phyloP scores from a whole-genome alignment of 2,329 filamentous ascomycete genomes.

The Neodidymelliopsis sp. region DNA sequence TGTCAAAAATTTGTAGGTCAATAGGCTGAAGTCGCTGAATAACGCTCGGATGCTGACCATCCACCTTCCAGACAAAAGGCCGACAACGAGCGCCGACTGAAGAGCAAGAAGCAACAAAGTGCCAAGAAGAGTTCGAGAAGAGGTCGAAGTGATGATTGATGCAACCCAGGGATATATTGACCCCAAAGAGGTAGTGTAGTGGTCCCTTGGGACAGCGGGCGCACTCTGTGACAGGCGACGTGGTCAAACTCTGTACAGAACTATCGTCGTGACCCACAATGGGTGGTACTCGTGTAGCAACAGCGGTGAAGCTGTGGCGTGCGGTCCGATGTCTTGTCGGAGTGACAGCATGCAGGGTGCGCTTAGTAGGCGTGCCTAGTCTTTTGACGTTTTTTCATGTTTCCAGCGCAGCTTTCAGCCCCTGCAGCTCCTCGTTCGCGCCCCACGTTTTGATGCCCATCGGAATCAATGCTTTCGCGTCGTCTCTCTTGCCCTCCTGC shows the following conservation, averaged over 20 bases:
- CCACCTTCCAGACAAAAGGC: slow-evolving; percentile 59
- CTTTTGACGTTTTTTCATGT: slow-evolving; percentile 18
- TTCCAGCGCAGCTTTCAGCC: slow-evolving; percentile 32
- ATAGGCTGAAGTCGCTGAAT: slow-evolving; percentile 5
- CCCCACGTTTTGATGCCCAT: slow-evolving; percentile 40
- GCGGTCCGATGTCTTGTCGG: slow-evolving; percentile 24
- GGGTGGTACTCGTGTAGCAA: slow-evolving; percentile 23
- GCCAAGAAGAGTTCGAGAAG: slow-evolving; percentile 66
- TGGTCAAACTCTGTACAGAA: slow-evolving; percentile 22
- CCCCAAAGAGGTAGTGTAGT: slow-evolving; percentile 15
- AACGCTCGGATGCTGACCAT: slow-evolving; percentile 29
- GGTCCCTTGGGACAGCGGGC: slow-evolving; percentile 4
- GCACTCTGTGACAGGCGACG: slow-evolving; percentile 27
- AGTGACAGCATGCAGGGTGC: slow-evolving; percentile 26
- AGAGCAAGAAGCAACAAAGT: slow-evolving; percentile 67
- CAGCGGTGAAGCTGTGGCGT: slow-evolving; percentile 31
- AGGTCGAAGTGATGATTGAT: slow-evolving; percentile 46
- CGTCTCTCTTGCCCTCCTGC: slow-evolving; percentile 36
- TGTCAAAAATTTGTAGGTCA: slow-evolving; percentile 61
- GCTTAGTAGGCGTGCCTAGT: slow-evolving; percentile 28
- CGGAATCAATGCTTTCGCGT: slow-evolving; percentile 37
- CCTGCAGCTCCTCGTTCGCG: slow-evolving; percentile 38
- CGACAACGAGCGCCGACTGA: slow-evolving; percentile 65
- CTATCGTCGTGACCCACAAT: slow-evolving; percentile 21
- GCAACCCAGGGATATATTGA: slow-evolving; percentile 6